phyloP scores from a whole-genome alignment of 2,329 filamentous ascomycete genomes.

The Fusarium marasasianum region DNA sequence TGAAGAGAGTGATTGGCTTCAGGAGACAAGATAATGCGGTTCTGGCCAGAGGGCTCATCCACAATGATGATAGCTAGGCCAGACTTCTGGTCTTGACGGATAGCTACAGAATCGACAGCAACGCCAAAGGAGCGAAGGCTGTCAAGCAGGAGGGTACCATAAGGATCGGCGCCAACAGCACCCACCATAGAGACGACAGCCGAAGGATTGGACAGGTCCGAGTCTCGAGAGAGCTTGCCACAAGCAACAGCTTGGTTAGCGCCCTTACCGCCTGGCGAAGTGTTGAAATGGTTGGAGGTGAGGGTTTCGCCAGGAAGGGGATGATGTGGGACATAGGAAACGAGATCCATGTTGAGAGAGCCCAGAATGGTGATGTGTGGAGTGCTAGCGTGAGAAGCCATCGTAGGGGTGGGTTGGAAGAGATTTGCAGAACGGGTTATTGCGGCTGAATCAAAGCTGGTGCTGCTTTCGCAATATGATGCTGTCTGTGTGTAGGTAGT shows the following conservation, averaged over 20 bases:
- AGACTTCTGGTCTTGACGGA: conserved; percentile 60
- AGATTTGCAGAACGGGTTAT: background rate
- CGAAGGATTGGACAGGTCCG: conserved; percentile 47
- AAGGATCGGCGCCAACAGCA: conserved; percentile 75
- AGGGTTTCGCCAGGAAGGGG: conserved; percentile 89
- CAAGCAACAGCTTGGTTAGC: conserved; percentile 95
- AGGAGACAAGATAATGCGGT: conserved; percentile 78
- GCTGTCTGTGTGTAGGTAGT: background rate
- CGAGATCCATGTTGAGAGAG: conserved; percentile 94
- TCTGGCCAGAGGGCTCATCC: conserved; percentile 76
- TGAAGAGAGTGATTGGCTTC: conserved; percentile 71
- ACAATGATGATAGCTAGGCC: conserved; percentile 81
- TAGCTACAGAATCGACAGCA: conserved; percentile 63
- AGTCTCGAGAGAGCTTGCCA: conserved; percentile 76
- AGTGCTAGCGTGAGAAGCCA: conserved; percentile 39
- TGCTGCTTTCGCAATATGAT: background rate
- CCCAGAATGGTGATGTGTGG: conserved; percentile 81
- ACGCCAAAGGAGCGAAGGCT: conserved; percentile 71
- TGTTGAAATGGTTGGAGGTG: conserved; percentile 79
- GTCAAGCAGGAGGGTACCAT: conserved; percentile 67
- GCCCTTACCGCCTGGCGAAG: conserved; percentile 90
- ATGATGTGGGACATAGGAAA: conserved; percentile 85
- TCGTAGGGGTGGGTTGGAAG: conserved; percentile 12
- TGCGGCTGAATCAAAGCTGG: background rate
- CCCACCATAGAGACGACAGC: conserved; percentile 74